phyloP scores from a whole-genome alignment of 2,329 filamentous ascomycete species.

The Aspergillus vadensis region DNA sequence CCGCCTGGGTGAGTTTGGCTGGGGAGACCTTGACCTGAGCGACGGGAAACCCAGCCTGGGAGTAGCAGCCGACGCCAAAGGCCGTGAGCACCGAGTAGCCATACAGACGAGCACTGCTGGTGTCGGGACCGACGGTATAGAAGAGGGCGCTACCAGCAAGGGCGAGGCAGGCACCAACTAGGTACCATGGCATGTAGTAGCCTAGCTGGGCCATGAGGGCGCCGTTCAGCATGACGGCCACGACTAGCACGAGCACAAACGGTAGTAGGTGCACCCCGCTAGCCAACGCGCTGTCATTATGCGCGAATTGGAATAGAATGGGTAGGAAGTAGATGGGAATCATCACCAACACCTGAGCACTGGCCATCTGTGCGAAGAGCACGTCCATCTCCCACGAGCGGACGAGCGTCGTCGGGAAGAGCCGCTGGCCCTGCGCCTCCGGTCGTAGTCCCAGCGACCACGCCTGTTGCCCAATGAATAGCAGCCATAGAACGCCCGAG shows the following conservation, averaged over 20 bases:
- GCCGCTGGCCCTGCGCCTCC: too few relatives aligned
- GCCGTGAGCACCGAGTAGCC: slow-evolving; percentile 30
- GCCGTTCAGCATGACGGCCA: slow-evolving; percentile 25
- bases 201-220: slow-evolving; percentile 18
- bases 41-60: slow-evolving; percentile 24
- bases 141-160: slow-evolving; percentile 25
- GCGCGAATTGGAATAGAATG: too few relatives aligned
- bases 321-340: too few relatives aligned
- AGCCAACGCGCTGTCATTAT: too few relatives aligned
- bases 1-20: not conserved
- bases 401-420: too few relatives aligned
- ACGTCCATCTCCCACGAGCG: too few relatives aligned
- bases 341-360: too few relatives aligned
- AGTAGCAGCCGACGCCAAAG: slow-evolving; percentile 23
- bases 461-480: too few relatives aligned
- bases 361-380: too few relatives aligned
- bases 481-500: too few relatives aligned
- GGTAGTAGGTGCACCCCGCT: slow-evolving; percentile 3
- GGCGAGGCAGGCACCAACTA: slow-evolving; percentile 23
- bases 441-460: too few relatives aligned
- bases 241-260: slow-evolving; percentile 21
- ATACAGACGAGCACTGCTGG: slow-evolving; percentile 24
- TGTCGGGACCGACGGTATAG: slow-evolving; percentile 22
- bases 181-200: slow-evolving; percentile 26
- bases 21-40: slow-evolving; percentile 13